Base-by-base conservation (phyloP, 2,329 filamentous ascomycete species). In the Aspergillus sp. region DNA sequence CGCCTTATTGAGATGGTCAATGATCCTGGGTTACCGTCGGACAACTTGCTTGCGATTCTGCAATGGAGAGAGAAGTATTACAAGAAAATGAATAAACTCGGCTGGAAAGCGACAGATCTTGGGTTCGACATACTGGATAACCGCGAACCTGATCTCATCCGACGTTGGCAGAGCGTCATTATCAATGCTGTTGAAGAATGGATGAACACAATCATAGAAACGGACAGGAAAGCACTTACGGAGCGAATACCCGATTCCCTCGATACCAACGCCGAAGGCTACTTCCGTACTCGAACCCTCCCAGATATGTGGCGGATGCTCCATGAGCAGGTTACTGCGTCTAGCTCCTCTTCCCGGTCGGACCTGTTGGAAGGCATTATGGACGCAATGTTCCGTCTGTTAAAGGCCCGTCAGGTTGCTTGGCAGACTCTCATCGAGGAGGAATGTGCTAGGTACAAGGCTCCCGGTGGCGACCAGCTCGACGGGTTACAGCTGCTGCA, bases 301-400 rank as follows among this genome's bases (percentile, higher is more conserved):
- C 90, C 93, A 59, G 93, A 97, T 72, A 90, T 98, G 83, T 99
- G 96, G 93, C 91, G 93, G 63, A 98, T 99, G 93, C 83, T 99
- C 65, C 89, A 91, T 68, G 94, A 99, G 77, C 95, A 99, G 77
- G 86, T 97, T 38, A 87, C 91, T 65, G 92, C 93, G 0, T 93
- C 93, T 4, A 89, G 88, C 46, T 91, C 91, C 71, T 97, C 93
- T 49, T 86, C 93, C 72, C 91, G 95, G 55, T 86, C 89, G 59
- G 95, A 98, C 73, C 93, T 99, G 0, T 89, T 94, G 8, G 94
- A 98, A 79, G 95, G 95, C 65, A 93, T 98, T 43, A 89, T 98
- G 54, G 95, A 98, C 76, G 90, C 93, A 74, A 98, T 98, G 92
- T 94, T 97, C 80, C 84, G 91, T 54, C 89, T 93, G 15, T 85